Evolutionary conservation across 768 basidiomycete species (phyloP), one percentile per base, ranked within the genome.

Genomic region (Tulasnella sp.): DNA sequence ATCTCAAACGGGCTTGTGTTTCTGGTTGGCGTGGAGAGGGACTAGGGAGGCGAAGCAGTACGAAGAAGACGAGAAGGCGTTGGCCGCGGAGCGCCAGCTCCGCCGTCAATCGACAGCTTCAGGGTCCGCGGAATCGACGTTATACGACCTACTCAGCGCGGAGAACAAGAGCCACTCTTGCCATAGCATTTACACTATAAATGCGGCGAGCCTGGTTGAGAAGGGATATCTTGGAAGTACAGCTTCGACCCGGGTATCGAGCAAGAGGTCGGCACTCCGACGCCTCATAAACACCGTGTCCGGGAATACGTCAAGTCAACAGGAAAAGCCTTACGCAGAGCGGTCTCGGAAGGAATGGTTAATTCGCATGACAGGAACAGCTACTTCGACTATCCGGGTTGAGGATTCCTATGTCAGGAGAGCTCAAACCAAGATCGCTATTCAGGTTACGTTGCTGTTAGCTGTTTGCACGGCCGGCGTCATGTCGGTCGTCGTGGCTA

Each of bases 21-120:
- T 80, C 37, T 72, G 64, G 42, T 40, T 80, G 72, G 74, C 72
- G 12, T 80, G 79, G 79, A 80, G 79, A 75, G 79, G 79, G 18
- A 60, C 58, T 5, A 44, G 79, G 72, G 79, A 80, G 72, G 37
- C 72, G 11, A 80, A 80, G 31, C 42, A 42, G n/a, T 80, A 80
- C 48, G 69, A 80, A 40, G 79, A 46, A 11, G 72, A 41, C 22
- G 79, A 46, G 40, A 22, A 48, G n/a, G 72, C 31, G 41, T n/a
- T 44, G 58, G 60, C 41, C 20, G 79, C 34, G n/a, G 69, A 80
- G 41, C 34, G 28, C 18, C 41, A 73, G n/a, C 22, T 74, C 18
- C 58, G 18, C 1, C 69, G 54, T 6, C 42, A 48, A n/a, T 22
- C 31, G 7, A 58, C 44, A 7, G 46, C 28, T 1, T 44, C 28